These are phyloP conservation scores for Leccinum fuscescens DNA, from an alignment of 1,284 basidiomycete species.

Conservation along the genomic window DNA sequence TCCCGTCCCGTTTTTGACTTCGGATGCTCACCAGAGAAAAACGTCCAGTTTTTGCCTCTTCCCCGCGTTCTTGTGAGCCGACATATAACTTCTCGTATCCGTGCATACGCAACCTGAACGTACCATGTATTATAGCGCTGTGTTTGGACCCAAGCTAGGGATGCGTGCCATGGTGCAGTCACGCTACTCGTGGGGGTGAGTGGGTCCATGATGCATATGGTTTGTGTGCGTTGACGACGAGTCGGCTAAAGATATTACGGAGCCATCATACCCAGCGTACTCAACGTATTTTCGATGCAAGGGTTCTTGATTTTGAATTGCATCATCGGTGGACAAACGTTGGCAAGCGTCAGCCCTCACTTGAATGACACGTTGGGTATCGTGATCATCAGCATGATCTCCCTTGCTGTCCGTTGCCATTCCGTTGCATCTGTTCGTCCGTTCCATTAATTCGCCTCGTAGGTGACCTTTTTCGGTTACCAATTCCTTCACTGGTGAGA, in stretches of 20 bases:
- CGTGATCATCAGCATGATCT: conserved; percentile 70
- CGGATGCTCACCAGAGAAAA: neutral
- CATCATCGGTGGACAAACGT: conserved; percentile 73
- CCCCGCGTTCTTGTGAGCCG: conserved; percentile 57
- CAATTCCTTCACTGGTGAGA: conserved; percentile 54
- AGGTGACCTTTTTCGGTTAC: conserved; percentile 62
- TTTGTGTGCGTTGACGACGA: neutral
- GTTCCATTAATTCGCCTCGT: conserved; percentile 6
- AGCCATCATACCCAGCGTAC: conserved; percentile 57
- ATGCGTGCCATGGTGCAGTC: conserved; percentile 63
- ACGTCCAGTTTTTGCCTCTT: conserved; percentile 30
- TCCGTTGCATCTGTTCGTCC: neutral
- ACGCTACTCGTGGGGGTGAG: conserved; percentile 53
- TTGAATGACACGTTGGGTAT: conserved; percentile 65
- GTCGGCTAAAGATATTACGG: conserved; percentile 52
- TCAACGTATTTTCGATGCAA: conserved; percentile 63
- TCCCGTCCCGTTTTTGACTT: neutral
- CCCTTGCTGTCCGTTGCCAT: conserved; percentile 49
- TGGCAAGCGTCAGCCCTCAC: conserved; percentile 56
- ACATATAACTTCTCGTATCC: neutral
- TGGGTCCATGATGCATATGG: neutral
- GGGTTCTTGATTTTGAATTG: conserved; percentile 72
- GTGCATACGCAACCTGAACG: conserved; percentile 6
- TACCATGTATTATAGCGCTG: conserved; percentile 36
- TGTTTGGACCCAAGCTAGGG: conserved; percentile 61